Evolutionary conservation across 73 alveolate genomes (phyloP), one percentile per base, ranked within the genome.

Genomic region (Halteria grandinella): DNA sequence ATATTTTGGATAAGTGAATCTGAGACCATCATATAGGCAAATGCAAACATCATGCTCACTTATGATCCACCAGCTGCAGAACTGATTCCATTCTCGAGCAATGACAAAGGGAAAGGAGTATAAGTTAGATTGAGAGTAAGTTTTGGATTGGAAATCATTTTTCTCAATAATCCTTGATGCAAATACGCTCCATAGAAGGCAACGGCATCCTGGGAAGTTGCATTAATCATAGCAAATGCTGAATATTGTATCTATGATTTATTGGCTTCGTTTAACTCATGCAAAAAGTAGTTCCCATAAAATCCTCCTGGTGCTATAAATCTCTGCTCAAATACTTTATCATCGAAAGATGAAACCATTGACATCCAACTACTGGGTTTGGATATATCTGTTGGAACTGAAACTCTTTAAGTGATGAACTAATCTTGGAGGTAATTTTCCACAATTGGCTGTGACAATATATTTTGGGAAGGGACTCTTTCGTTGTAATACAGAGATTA

Each of bases 1-100:
- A 93, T 76, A 41, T 82, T 75, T 17, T 86, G 66, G 44, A 94
- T 85, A 15, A 95, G 34, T 12, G 83, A 76, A 11, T 83, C 40
- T 12, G 83, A 59, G 0, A 84, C 59, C 55, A 84, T 47, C 57
- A 64, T 58, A 36, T 59, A 63, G 17, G 93, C 88, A 14, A 72
- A 75, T n/a, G 93, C 59, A 25, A 74, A 43, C 44, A 63, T 11
- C 15, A 84, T 66, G 32, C 69, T 44, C 7, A 64, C 48, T 0
- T 37, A 31, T 5, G 83, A 32, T 17, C 69, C 69, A 6, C 49
- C 71, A 6, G 83, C 83, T 20, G 83, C 69, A 17, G 83, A n/a
- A 8, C 48, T 7, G 1, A 49, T 55, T 32, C 83, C 23, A 50
- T 54, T 39, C 31, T 70, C 69, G 24, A 39, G 15, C 1, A 32